Evolutionary conservation across 352 stramenopile species (phyloP).

Genomic region (Globisporangium parvum): DNA sequence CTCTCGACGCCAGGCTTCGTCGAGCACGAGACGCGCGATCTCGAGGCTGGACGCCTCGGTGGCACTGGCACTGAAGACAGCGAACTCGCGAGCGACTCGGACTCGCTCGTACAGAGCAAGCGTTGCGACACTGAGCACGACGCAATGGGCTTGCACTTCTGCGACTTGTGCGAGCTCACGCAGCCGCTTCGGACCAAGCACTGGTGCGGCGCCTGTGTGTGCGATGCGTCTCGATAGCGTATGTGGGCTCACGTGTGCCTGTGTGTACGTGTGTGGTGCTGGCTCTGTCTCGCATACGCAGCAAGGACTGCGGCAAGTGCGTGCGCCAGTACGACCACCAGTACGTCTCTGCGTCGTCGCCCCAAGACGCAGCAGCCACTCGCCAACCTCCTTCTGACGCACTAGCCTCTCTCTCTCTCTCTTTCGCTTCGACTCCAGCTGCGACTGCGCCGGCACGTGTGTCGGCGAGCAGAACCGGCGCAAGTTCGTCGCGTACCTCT

Average conservation of each 20-base stretch:
- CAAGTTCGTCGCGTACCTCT: slow-evolving; percentile 59
- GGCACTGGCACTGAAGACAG: background rate
- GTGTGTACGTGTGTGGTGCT: background rate
- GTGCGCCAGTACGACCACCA: slow-evolving; percentile 79
- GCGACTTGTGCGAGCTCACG: slow-evolving; percentile 47
- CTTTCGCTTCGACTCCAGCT: slow-evolving; percentile 26
- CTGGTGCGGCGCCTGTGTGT: slow-evolving; percentile 27
- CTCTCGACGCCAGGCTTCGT: slow-evolving; percentile 58
- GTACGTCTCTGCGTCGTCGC: slow-evolving; percentile 21
- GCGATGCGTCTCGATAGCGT: background rate
- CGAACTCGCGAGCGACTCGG: slow-evolving; percentile 26
- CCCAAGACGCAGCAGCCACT: background rate
- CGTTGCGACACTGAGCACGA: background rate
- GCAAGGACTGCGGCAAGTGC: slow-evolving; percentile 68
- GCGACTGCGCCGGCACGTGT: slow-evolving; percentile 72
- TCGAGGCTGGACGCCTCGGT: slow-evolving; percentile 14
- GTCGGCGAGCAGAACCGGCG: slow-evolving; percentile 66
- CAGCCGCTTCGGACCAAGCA: slow-evolving; percentile 70
- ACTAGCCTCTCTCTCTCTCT: background rate
- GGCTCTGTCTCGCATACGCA: slow-evolving; percentile 14
- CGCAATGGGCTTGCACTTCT: slow-evolving; percentile 33
- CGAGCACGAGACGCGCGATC: slow-evolving; percentile 8
- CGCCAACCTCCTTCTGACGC: slow-evolving; percentile 3
- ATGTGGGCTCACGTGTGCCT: background rate
- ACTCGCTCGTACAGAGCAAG: slow-evolving; percentile 18